Evolutionary conservation across 2,329 filamentous ascomycete genomes (phyloP).

Genomic region (Fusarium sp.): DNA sequence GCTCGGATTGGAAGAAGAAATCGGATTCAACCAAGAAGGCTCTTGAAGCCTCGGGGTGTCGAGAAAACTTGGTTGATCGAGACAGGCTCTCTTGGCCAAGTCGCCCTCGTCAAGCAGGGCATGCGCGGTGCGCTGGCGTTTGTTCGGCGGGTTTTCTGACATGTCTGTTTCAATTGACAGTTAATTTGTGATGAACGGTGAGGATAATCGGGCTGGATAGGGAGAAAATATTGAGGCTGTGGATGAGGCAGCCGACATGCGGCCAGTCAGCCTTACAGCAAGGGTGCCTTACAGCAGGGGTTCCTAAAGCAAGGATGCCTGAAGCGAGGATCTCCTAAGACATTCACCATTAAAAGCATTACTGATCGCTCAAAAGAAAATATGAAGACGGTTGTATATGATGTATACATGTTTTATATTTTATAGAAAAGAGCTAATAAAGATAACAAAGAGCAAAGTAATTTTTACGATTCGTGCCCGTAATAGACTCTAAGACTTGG

Average conservation of each 20-base stretch:
- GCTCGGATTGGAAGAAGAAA: neutral
- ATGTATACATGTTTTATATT: fast-evolving
- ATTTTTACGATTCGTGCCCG: neutral
- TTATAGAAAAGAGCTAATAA: neutral
- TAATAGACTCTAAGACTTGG: fast-evolving
- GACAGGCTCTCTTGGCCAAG: neutral
- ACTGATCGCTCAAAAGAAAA: neutral
- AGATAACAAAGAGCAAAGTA: neutral
- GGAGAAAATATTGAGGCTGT: neutral
- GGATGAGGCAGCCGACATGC: neutral
- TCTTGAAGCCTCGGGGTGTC: neutral
- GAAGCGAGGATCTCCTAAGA: neutral
- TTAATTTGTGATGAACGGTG: neutral
- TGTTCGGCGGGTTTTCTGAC: neutral
- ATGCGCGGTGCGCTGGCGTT: neutral
- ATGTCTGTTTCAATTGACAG: neutral
- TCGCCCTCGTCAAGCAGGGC: neutral
- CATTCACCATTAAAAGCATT: neutral
- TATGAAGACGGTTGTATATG: fast-evolving
- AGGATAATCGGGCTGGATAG: neutral
- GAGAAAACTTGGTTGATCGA: neutral
- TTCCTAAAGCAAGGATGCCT: neutral
- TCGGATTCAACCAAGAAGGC: neutral
- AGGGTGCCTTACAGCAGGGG: neutral
- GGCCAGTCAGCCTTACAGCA: neutral